Percentiles rank a stretch among this genome's conserved stretches.
These are phyloP conservation scores for Nitzschia sp. DNA, from an alignment of 108 stramenopile genomes.

Conservation along the genomic window DNA sequence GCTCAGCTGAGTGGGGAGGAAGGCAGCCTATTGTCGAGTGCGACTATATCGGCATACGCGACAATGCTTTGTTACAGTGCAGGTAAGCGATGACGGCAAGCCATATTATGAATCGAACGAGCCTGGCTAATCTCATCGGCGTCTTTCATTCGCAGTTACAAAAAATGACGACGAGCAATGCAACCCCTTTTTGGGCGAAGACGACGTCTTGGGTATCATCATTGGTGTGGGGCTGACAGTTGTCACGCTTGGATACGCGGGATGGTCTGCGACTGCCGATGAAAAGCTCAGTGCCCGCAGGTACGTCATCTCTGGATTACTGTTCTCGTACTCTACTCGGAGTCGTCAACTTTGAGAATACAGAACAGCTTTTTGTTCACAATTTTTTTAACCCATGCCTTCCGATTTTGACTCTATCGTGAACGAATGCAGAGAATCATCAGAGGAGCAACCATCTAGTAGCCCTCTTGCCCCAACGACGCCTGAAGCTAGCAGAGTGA, in stretches of 20 bases:
- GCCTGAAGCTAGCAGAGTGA: slow-evolving; percentile 28
- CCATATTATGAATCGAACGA: neutral
- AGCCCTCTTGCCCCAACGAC: slow-evolving; percentile 3
- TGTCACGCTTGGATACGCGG: slow-evolving; percentile 81
- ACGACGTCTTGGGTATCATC: slow-evolving; percentile 62
- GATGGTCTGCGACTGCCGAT: slow-evolving; percentile 69
- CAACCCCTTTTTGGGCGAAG: slow-evolving; percentile 81
- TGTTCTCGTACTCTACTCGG: neutral
- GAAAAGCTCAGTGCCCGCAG: slow-evolving; percentile 11
- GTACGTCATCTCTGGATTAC: too few relatives aligned
- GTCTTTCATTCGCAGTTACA: slow-evolving; percentile 31
- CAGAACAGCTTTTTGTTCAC: neutral
- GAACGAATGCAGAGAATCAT: neutral
- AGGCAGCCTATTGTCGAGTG: slow-evolving; percentile 81
- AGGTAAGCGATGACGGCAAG: slow-evolving; percentile 31
- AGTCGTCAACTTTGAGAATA: too few relatives aligned
- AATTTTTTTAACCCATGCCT: neutral
- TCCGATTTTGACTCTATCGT: neutral
- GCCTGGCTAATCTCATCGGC: neutral
- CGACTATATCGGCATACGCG: slow-evolving; percentile 80
- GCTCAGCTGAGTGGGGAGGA: slow-evolving; percentile 76
- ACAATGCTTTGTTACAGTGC: slow-evolving; percentile 84
- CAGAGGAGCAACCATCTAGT: neutral
- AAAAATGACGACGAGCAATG: slow-evolving; percentile 78
- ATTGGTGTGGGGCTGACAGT: slow-evolving; percentile 79